Evolutionary conservation across 768 basidiomycete genomes (phyloP), one percentile per base, ranked within the genome.

Genomic region (Nidularia pulvinata): DNA sequence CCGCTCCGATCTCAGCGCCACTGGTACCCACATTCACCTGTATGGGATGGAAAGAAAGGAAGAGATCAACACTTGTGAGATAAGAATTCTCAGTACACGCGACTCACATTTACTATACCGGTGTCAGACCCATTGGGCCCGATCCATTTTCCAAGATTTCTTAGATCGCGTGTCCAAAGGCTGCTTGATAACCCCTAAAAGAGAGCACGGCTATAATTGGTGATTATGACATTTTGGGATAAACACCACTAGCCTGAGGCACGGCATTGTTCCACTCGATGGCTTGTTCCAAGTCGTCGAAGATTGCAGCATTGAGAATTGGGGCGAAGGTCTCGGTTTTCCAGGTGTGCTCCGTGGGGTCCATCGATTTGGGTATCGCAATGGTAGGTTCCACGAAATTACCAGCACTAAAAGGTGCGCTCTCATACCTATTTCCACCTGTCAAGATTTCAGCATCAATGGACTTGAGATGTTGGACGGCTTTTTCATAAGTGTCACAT

Each of bases 371-470:
- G 16, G 89, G 89, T 44, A 89, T 73, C 42, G 91, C 83, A 54
- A 96, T 86, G 1, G 92, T 90, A 35, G 96, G 95, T 69, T 88
- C 78, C 49, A 98, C 95, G 69, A 89, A 98, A 71, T 95, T 89
- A 6, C 96, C 96, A 34, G 77, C 74, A 35, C 74, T 65, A 13
- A 91, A 75, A 10, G 76, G 81, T 34, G 66, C 72, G 42, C 76
- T 64, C 11, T 69, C 65, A 65, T 85, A 89, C 58, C 70, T 68
- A 50, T 78, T 73, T 7, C 90, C 91, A 25, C 95, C 94, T 19
- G 77, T 77, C 52, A 97, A 65, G 45, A 98, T 84, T 56, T 93
- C 82, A 5, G 94, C 94, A 16, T 86, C 86, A 22, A 80, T 78
- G 13, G 71, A 71, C 47, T 77, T 78, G 42, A 95, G 78, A 55